Evolutionary conservation across 2,329 filamentous ascomycete species (phyloP).

Genomic region (Ophiostoma sp.): DNA sequence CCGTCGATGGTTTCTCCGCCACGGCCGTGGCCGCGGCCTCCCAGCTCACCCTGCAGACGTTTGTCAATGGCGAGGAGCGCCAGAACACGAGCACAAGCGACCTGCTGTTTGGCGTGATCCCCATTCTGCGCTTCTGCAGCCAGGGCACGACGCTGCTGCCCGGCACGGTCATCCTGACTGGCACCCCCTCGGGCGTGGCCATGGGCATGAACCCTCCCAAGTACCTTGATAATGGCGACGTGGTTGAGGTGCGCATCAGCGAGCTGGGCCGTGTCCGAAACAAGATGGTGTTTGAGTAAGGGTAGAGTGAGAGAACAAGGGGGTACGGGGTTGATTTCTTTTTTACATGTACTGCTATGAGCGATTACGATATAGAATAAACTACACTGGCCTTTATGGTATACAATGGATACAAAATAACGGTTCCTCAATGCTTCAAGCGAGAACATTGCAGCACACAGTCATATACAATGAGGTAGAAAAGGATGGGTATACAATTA

Average conservation of each 20-base stretch:
- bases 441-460: no score
- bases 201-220: constrained; percentile 35
- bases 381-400: neutral
- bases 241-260: constrained; percentile 46
- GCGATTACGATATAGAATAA: neutral
- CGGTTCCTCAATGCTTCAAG: no score
- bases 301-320: no score
- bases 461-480: no score
- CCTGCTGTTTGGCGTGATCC: constrained; percentile 53
- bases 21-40: constrained; percentile 36
- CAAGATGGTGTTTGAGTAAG: constrained; percentile 36
- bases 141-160: constrained; percentile 44
- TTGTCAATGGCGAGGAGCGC: constrained; percentile 23
- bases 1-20: constrained; percentile 39
- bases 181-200: constrained; percentile 45
- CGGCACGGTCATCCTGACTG: constrained; percentile 45
- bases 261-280: constrained; percentile 45
- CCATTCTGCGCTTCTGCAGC: constrained; percentile 44
- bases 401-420: neutral
- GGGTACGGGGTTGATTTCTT: neutral
- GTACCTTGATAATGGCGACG: constrained; percentile 41
- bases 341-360: neutral
- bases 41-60: constrained; percentile 35
- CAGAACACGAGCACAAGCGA: constrained; percentile 36
- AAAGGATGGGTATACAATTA: no score